Base-by-base conservation (phyloP, 2,329 filamentous ascomycete genomes). In the Teratosphaeria pseudoeucalypti region DNA sequence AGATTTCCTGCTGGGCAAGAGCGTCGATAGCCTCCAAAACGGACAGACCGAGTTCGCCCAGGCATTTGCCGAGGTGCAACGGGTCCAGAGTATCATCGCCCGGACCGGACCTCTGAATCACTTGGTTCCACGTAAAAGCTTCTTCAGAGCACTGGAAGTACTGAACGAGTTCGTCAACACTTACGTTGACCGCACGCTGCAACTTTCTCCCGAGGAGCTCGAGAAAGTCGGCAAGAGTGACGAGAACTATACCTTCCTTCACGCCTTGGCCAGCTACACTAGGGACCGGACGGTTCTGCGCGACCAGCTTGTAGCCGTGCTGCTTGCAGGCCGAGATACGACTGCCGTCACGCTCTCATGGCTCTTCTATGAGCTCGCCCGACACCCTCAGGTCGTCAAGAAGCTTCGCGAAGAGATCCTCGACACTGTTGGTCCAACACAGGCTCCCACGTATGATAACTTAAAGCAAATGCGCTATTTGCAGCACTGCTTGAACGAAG, bases 391-490 rank as follows among this genome's bases (percentile, higher is more conserved):
- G 2, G 80, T 84, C 2, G 82, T 90, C 3, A 72, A 77, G 57
- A 88, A 85, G 70, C 79, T 96, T 57, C 85, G 91, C 27, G 74
- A 77, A 27, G 90, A 96, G 73, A 90, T 96, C 68, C 72, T 85
- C 29, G 71, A 80, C 1, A 78, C 78, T 0, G 81, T 96, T 4
- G 91, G 91, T 1, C 72, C 81, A 6, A 76, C 83, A 14, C 74
- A 79, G 6, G 75, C 79, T 3, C 78, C 78, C 10, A 90, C 87
- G 0, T 96, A 95, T 72, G 81, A 84, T 12, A 83, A 96, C 70
- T 80, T 96, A 61, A 96, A 95, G 78, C 81, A 81, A 64, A 95
- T 96, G 90, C 87, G 88, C 67, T 96, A 92, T 72, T 82, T 94
- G 16, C 66, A 74, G 55, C 72, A 76, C 62, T 71, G 67, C n/a